These are phyloP conservation scores for Rhizopogon vinicolor DNA, from an alignment of 768 basidiomycete species.

Conservation along the genomic window DNA sequence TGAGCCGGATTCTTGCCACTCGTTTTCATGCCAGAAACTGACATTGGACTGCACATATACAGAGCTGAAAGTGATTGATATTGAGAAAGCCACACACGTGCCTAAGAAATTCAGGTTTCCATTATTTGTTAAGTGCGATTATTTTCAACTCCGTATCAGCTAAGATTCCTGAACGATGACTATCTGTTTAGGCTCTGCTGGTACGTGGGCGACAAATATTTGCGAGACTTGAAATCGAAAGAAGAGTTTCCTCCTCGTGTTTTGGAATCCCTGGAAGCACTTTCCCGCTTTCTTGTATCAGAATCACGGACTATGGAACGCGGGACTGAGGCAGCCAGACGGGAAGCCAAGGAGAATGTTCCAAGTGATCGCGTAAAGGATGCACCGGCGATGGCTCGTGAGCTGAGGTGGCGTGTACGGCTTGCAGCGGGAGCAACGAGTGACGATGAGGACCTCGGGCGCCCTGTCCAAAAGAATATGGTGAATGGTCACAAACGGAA, in stretches of 20 bases:
- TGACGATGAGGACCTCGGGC: slow-evolving; percentile 55
- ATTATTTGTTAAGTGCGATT: slow-evolving; percentile 62
- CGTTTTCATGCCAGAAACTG: slow-evolving; percentile 2
- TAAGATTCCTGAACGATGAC: slow-evolving; percentile 3
- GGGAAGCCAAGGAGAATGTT: slow-evolving; percentile 76
- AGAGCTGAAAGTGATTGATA: slow-evolving; percentile 88
- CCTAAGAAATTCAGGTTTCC: slow-evolving; percentile 92
- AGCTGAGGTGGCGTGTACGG: slow-evolving; percentile 79
- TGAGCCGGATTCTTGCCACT: slow-evolving; percentile 32
- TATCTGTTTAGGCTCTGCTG: slow-evolving; percentile 63
- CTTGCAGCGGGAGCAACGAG: slow-evolving; percentile 57
- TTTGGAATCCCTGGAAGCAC: slow-evolving; percentile 61
- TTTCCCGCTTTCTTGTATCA: slow-evolving; percentile 76
- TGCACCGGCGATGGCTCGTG: slow-evolving; percentile 72
- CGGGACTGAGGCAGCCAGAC: slow-evolving; percentile 64
- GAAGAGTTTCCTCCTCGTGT: slow-evolving; percentile 55
- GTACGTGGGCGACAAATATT: slow-evolving; percentile 84
- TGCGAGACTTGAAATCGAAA: slow-evolving; percentile 62
- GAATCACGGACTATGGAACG: slow-evolving; percentile 73
- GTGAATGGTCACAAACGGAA: slow-evolving; percentile 35
- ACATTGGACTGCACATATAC: slow-evolving; percentile 8
- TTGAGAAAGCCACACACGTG: slow-evolving; percentile 89
- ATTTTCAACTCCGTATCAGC: slow-evolving; percentile 15
- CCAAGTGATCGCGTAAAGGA: slow-evolving; percentile 82
- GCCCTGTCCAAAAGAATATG: slow-evolving; percentile 19